Conservation (phyloP, 202 grass and related monocot genomes). For the Panicum virgatum region DNA sequence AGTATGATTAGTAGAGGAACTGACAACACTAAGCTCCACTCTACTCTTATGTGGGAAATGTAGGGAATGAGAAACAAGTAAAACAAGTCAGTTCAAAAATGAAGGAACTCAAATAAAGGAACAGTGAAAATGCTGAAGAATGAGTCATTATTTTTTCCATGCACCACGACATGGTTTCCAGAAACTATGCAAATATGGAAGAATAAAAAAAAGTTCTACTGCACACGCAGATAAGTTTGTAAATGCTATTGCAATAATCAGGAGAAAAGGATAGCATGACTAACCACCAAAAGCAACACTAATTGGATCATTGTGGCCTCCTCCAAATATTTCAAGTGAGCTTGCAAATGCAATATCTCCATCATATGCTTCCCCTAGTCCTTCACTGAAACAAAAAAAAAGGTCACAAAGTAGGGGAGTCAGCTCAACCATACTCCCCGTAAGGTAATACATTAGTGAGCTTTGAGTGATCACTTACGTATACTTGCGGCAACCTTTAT, state of each 20-base stretch:
- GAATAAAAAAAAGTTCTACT: not conserved
- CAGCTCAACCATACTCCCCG: not conserved
- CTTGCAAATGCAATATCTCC: slow-evolving; percentile 99
- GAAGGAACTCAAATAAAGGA: not conserved
- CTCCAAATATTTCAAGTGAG: slow-evolving; percentile 96
- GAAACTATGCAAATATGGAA: slow-evolving; percentile 5
- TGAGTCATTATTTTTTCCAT: not conserved
- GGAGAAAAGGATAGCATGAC: slow-evolving; percentile 20
- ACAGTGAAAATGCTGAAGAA: not conserved
- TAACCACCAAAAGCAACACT: slow-evolving; percentile 99
- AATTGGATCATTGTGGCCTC: slow-evolving; percentile 98
- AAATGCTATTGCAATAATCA: slow-evolving; percentile 2
- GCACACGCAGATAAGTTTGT: not conserved
- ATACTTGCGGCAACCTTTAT: slow-evolving; percentile 98
- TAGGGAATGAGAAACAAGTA: not conserved
- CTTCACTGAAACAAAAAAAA: slow-evolving; percentile 80
- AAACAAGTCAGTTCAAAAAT: not conserved
- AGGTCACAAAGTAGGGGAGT: not conserved
- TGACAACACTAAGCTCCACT: slow-evolving; percentile 10
- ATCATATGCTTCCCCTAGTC: slow-evolving; percentile 93
- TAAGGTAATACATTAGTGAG: slow-evolving; percentile 16
- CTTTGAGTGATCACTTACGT: slow-evolving; percentile 70
- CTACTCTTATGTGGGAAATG: slow-evolving; percentile 5
- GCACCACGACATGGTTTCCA: not conserved
- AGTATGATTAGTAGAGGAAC: slow-evolving; percentile 40